Evolutionary conservation across 768 basidiomycete genomes (phyloP), one percentile per base, ranked within the genome.

Genomic region (Trametes gibbosa): DNA sequence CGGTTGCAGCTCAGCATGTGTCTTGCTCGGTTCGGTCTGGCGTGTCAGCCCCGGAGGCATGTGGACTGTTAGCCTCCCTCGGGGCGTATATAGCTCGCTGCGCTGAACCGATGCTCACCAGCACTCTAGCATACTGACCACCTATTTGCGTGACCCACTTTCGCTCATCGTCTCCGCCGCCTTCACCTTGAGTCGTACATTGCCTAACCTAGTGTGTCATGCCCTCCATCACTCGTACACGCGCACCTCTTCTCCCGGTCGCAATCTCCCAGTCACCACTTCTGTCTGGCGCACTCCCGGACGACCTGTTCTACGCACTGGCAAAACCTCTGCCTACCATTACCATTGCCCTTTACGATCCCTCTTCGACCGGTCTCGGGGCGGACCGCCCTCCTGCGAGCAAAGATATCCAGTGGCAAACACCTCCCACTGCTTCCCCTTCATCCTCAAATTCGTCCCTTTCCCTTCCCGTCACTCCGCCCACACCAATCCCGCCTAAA

Each of bases 261-360:
- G 50, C 65, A 52, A 63, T 74, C 37, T 67, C 73, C 17, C 58
- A 63, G 47, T 74, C 73, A 5, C 73, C 72, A 19, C 64, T 76
- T 46, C 60, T 74, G 7, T 60, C 68, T 45, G 62, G 60, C 13
- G 40, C 55, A 12, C 53, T 62, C 17, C 53, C 66, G 25, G 56
- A 61, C 34, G 61, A 65, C n/a, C 49, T 67, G 39, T 59, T 64
- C 49, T 41, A 65, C 2, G 58, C 60, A 27, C 61, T 66, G 24
- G 60, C 53, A 14, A 56, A 61, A 25, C 57, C 62, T 12, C 50
- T 59, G 12, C 63, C 58, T 16, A 56, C 58, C 14, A 60, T 63
- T 39, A 60, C 58, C 32, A 53, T 62, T 41, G 61, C 47, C 25
- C 32, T 35, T 13, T 41, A 27, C 39, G 50, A 46, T 6, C 19